phyloP scores from a whole-genome alignment of 352 stramenopile genomes.

The Pythium guiyangense region DNA sequence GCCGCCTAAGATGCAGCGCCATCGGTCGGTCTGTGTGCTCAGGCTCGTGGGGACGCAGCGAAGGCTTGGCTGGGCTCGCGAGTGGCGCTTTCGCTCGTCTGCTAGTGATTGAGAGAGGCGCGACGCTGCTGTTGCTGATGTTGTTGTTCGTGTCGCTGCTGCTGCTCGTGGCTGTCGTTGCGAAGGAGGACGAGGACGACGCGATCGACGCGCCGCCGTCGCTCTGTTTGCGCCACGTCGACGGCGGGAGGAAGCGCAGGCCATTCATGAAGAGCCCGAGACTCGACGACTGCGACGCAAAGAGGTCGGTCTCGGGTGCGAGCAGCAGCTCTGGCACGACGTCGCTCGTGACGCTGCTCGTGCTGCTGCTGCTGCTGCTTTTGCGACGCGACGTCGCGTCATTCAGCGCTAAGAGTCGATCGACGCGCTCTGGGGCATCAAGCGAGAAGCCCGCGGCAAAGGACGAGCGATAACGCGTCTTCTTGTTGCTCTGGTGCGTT shows the following conservation, averaged over 20 bases:
- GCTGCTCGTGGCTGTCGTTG: not conserved
- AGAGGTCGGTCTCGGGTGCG: not conserved
- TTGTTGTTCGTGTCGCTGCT: not conserved
- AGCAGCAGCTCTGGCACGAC: not conserved
- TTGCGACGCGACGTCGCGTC: not conserved
- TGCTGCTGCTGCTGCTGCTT: not conserved
- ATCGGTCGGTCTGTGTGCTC: no score
- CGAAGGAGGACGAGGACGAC: not conserved
- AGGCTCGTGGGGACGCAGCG: no score
- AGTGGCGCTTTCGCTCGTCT: no score
- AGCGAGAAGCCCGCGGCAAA: conserved; percentile 13
- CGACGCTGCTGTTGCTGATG: no score
- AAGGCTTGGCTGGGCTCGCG: no score
- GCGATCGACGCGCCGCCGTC: not conserved
- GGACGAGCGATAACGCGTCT: conserved; percentile 9
- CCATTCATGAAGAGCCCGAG: conserved; percentile 6
- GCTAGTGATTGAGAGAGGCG: no score
- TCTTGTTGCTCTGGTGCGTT: conserved; percentile 5
- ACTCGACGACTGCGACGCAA: conserved; percentile 4
- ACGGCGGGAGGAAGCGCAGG: conserved; percentile 3
- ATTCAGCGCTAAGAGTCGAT: conserved; percentile 6
- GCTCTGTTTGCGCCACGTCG: conserved; percentile 8
- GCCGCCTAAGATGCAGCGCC: no score
- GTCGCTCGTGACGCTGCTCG: not conserved
- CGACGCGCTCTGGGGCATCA: conserved; percentile 8